Evolutionary conservation across 2,329 filamentous ascomycete species (phyloP), one percentile per base, ranked within the genome.

Genomic region (Grosmannia huntii): DNA sequence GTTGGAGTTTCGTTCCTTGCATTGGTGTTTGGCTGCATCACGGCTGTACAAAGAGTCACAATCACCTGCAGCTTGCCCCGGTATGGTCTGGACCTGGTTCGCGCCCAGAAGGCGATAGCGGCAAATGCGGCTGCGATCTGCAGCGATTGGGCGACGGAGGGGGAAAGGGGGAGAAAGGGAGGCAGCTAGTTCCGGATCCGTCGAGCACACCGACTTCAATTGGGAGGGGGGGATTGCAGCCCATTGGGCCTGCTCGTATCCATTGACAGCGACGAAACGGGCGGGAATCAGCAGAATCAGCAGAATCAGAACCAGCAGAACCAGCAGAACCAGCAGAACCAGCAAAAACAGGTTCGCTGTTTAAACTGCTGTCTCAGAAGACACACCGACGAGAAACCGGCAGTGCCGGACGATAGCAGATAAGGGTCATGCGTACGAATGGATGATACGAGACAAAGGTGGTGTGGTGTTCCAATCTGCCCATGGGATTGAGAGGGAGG

Each of bases 391-490:
- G n/a, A 54, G 28, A 10, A 25, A 3, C 48, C 48, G 48, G 48
- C 48, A 50, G 7, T 14, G 25, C 48, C 48, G 48, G 48, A 33
- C 48, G 48, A 50, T 50, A 50, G 48, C 48, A 28, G 48, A 50
- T 50, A 50, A 54, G 52, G 33, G 52, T 54, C 52, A 54, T 54
- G 52, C 36, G 52, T 36, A 23, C 27, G 36, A 54, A 54, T 54
- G 33, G 33, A 28, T 54, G 52, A 54, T 54, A 54, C 52, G 33
- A 41, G 36, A 27, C 10, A 23, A 33, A 54, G 51, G 52, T 54
- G 52, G 52, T 54, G 52, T 54, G 52, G 52, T 54, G 52, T 54
- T 36, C 28, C 52, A 41, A 54, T 54, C 33, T 36, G 52, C 33
- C 52, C 52, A 54, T 25, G 7, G 52, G 36, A 54, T 54, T 54